A percentile compares a stretch with the other conserved stretches of the same genome.
phyloP scores from a whole-genome alignment of 2,329 filamentous ascomycete species.

The Neofusicoccum cordaticola region DNA sequence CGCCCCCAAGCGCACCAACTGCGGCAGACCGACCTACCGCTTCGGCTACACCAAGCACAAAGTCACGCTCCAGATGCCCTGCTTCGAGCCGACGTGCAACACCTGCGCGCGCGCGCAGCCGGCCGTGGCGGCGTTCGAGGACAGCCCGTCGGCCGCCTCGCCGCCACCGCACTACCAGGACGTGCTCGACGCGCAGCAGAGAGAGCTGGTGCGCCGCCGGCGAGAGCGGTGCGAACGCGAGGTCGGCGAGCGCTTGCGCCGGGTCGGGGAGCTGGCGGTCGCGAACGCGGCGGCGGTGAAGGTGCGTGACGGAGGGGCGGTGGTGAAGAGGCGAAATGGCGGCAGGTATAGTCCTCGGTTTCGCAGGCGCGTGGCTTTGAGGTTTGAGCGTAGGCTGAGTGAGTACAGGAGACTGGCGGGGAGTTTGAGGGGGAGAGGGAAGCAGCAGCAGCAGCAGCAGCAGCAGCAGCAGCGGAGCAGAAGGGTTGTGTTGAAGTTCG shows the following conservation, averaged over 20 bases:
- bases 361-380: not conserved
- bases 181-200: no score
- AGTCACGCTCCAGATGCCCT: not conserved
- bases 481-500: slow-evolving; percentile 1
- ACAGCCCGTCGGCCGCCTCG: not conserved
- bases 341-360: not conserved
- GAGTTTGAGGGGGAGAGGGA: not conserved
- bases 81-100: slow-evolving; percentile 2
- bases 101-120: not conserved
- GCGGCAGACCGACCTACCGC: slow-evolving; percentile 1
- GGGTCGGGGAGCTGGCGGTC: not conserved
- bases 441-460: not conserved
- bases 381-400: not conserved
- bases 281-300: not conserved
- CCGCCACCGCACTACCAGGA: not conserved
- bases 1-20: slow-evolving; percentile 1
- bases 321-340: not conserved
- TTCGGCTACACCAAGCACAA: slow-evolving; percentile 6
- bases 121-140: not conserved
- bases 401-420: not conserved
- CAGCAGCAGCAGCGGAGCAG: not conserved
- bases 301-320: not conserved
- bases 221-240: no score
- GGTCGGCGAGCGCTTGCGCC: not conserved
- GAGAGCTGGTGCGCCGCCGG: not conserved